These are phyloP conservation scores for Cyclocybe aegerita DNA, from an alignment of 768 basidiomycete genomes.

Conservation along the genomic window DNA sequence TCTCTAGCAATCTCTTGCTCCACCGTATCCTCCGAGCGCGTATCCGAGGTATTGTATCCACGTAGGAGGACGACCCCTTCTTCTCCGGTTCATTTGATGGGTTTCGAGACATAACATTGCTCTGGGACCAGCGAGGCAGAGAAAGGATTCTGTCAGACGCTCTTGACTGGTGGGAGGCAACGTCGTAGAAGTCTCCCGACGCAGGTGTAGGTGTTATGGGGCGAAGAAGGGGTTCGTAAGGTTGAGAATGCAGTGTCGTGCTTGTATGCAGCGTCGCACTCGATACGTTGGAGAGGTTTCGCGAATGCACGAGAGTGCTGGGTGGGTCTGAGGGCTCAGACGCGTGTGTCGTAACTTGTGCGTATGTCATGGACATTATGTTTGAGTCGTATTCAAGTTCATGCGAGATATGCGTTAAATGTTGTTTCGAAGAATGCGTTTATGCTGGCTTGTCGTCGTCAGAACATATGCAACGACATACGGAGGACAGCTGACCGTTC, in stretches of 20 bases:
- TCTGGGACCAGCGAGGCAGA: conserved; percentile 26
- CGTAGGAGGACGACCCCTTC: conserved; percentile 8
- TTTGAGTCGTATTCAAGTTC: conserved; percentile 1
- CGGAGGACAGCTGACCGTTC: background rate
- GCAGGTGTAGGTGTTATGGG: conserved; percentile 30
- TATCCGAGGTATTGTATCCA: conserved; percentile 20
- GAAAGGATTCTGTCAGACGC: conserved; percentile 23
- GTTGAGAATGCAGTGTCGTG: conserved; percentile 39
- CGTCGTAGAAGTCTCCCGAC: conserved; percentile 33
- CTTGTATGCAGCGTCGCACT: conserved; percentile 36
- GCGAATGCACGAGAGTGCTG: conserved; percentile 41
- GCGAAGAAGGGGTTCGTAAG: conserved; percentile 44
- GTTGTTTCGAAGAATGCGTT: conserved; percentile 6
- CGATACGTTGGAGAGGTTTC: conserved; percentile 37
- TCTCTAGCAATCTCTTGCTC: conserved; percentile 32
- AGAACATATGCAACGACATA: background rate
- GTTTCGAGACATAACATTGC: conserved; percentile 26
- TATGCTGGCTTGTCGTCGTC: conserved; percentile 7
- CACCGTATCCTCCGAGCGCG: conserved; percentile 27
- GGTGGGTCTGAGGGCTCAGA: conserved; percentile 31
- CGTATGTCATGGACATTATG: conserved; percentile 53
- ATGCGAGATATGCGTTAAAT: conserved; percentile 10
- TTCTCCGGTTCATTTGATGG: conserved; percentile 28
- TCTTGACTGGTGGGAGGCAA: conserved; percentile 35
- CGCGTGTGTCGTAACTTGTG: conserved; percentile 52